Conservation (phyloP, 805 yeast genomes). For the Wickerhamiella hasegawae region DNA sequence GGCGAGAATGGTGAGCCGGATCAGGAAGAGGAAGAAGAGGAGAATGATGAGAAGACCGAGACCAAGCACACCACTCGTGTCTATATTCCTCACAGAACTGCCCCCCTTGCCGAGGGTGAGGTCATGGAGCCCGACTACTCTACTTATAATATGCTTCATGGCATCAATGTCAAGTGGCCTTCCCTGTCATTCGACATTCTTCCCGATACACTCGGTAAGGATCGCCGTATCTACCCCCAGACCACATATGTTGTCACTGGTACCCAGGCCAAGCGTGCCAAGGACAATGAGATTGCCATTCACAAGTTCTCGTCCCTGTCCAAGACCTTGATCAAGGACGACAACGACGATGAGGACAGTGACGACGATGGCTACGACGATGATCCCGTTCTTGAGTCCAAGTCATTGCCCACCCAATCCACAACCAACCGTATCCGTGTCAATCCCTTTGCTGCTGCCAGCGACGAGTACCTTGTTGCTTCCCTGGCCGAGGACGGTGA, state of each 20-base stretch:
- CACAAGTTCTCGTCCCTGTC: conserved; percentile 69
- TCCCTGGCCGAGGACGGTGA: conserved; percentile 84
- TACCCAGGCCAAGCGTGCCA: conserved; percentile 75
- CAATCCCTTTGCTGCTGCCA: conserved; percentile 54
- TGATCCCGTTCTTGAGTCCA: conserved; percentile 77
- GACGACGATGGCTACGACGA: conserved; percentile 60
- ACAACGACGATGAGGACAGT: conserved; percentile 58
- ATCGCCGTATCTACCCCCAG: conserved; percentile 82
- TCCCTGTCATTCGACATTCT: conserved; percentile 80
- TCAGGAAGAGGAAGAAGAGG: conserved; percentile 51
- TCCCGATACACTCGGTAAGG: conserved; percentile 75
- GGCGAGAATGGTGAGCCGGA: conserved; percentile 85
- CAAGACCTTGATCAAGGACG: conserved; percentile 77
- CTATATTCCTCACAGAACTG: conserved; percentile 76
- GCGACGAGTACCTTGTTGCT: conserved; percentile 77
- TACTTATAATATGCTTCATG: conserved; percentile 92
- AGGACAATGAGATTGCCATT: conserved; percentile 77
- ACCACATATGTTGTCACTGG: conserved; percentile 76
- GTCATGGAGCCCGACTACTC: conserved; percentile 91
- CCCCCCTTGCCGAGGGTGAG: conserved; percentile 89
- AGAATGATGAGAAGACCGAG: conserved; percentile 21
- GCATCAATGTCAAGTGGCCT: conserved; percentile 92
- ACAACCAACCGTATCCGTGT: conserved; percentile 84
- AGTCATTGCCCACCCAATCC: conserved; percentile 55
- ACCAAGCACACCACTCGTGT: conserved; percentile 29